phyloP scores from a whole-genome alignment of 2,329 filamentous ascomycete genomes.

The Epichloe sibirici region DNA sequence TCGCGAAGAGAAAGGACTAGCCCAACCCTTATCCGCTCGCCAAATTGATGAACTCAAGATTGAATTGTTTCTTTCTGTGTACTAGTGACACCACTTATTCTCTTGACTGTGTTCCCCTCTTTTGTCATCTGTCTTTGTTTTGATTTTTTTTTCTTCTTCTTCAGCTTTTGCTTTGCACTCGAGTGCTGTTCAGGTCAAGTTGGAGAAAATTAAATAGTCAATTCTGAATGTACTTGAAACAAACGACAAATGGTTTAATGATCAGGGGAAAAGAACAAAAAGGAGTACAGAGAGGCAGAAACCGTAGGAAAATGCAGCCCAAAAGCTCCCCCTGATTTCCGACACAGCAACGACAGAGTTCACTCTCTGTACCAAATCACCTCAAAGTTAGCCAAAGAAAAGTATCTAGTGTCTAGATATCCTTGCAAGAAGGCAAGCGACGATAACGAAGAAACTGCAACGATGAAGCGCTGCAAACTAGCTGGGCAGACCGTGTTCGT shows the following conservation, averaged over 20 bases:
- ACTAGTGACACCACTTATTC: slow-evolving; percentile 5
- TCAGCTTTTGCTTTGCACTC: slow-evolving; percentile 23
- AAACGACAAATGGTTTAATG: slow-evolving; percentile 22
- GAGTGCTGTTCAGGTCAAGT: slow-evolving; percentile 25
- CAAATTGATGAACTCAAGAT: slow-evolving; percentile 4
- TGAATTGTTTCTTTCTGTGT: slow-evolving; percentile 7
- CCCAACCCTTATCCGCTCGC: not conserved
- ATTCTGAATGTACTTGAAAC: slow-evolving; percentile 39
- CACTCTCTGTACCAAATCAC: slow-evolving; percentile 19
- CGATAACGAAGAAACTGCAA: slow-evolving; percentile 7
- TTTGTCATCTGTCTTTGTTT: not conserved
- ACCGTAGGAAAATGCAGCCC: slow-evolving; percentile 21
- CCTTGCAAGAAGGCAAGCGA: slow-evolving; percentile 12
- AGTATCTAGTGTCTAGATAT: slow-evolving; percentile 8
- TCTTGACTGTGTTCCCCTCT: not conserved
- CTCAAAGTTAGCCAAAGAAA: slow-evolving; percentile 15
- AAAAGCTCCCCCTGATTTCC: slow-evolving; percentile 25
- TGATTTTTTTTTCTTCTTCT: slow-evolving; percentile 13
- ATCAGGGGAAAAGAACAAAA: slow-evolving; percentile 23
- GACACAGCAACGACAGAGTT: slow-evolving; percentile 18
- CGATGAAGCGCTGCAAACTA: not conserved
- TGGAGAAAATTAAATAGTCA: slow-evolving; percentile 31
- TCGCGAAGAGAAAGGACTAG: slow-evolving; percentile 3
- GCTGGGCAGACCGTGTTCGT: not conserved
- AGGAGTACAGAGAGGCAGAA: slow-evolving; percentile 28